Percentiles rank a stretch among this genome's conserved stretches.
These are phyloP conservation scores for Candida dajiaensis DNA, from an alignment of 805 yeast species.

Conservation along the genomic window DNA sequence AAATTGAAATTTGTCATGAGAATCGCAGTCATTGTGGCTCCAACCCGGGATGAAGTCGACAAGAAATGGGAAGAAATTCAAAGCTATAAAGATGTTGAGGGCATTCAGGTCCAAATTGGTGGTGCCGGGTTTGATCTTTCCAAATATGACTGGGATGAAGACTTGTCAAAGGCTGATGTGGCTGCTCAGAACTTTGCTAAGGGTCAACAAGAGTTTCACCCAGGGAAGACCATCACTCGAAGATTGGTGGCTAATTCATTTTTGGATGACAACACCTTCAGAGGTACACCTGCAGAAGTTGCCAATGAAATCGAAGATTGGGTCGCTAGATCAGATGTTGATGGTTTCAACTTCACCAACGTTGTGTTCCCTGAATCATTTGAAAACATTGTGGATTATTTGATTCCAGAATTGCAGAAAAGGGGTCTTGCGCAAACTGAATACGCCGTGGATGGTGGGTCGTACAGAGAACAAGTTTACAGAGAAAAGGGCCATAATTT, in stretches of 20 bases:
- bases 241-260: constrained; percentile 24
- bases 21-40: constrained; percentile 28
- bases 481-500: constrained; percentile 21
- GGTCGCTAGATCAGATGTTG: constrained; percentile 35
- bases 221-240: constrained; percentile 10
- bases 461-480: constrained; percentile 29
- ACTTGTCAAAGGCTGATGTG: constrained; percentile 14
- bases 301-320: constrained; percentile 36
- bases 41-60: constrained; percentile 32
- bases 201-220: constrained; percentile 17
- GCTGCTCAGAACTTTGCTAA: constrained; percentile 11
- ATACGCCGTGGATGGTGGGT: constrained; percentile 27
- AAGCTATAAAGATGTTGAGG: constrained; percentile 29
- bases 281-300: constrained; percentile 32
- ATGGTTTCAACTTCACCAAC: constrained; percentile 38
- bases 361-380: constrained; percentile 33
- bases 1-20: constrained; percentile 30
- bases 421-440: constrained; percentile 28
- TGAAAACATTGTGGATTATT: constrained; percentile 33
- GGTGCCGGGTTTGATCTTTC: constrained; percentile 35
- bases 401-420: constrained; percentile 32
- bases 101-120: constrained; percentile 34
- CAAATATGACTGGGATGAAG: constrained; percentile 28
- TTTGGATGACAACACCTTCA: constrained; percentile 8
- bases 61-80: constrained; percentile 25